Evolutionary conservation across 2,329 filamentous ascomycete species (phyloP).

Genomic region (Raffaelea ambrosiae): DNA sequence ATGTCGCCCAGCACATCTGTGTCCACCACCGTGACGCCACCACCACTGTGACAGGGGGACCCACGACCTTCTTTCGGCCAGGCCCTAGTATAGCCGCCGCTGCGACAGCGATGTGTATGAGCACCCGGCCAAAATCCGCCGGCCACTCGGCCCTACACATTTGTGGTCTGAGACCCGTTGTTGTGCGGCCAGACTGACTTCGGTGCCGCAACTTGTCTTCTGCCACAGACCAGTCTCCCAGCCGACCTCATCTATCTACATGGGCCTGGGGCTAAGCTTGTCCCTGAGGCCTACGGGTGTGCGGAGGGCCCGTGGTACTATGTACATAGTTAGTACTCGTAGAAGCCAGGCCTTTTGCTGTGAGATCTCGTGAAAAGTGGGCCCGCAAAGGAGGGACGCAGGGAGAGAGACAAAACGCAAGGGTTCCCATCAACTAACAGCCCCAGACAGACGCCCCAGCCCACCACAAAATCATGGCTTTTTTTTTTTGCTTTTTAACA

Average conservation of each 20-base stretch:
- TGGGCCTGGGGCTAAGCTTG: slow-evolving; percentile 3
- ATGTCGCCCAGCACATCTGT: background rate
- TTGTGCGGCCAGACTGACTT: background rate
- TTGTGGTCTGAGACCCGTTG: slow-evolving; percentile 6
- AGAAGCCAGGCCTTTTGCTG: no score
- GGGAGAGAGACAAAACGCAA: no score
- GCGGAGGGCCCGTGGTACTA: no score
- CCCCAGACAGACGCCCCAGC: no score
- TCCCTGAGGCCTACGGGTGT: slow-evolving; percentile 1
- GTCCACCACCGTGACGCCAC: background rate
- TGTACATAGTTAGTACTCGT: no score
- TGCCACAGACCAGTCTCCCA: background rate
- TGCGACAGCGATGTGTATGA: no score
- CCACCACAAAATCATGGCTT: no score
- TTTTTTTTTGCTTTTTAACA: no score
- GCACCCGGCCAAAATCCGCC: slow-evolving; percentile 5
- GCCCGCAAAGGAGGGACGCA: no score
- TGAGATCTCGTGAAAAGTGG: no score
- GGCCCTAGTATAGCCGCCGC: no score
- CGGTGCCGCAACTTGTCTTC: background rate
- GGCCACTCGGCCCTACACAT: slow-evolving; percentile 1
- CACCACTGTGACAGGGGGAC: slow-evolving; percentile 6
- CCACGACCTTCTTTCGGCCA: slow-evolving; percentile 6
- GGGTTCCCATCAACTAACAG: no score
- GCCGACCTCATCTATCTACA: background rate